These are phyloP conservation scores for Chlorella sp. DNA, from an alignment of 139 green algal species.

Conservation along the genomic window DNA sequence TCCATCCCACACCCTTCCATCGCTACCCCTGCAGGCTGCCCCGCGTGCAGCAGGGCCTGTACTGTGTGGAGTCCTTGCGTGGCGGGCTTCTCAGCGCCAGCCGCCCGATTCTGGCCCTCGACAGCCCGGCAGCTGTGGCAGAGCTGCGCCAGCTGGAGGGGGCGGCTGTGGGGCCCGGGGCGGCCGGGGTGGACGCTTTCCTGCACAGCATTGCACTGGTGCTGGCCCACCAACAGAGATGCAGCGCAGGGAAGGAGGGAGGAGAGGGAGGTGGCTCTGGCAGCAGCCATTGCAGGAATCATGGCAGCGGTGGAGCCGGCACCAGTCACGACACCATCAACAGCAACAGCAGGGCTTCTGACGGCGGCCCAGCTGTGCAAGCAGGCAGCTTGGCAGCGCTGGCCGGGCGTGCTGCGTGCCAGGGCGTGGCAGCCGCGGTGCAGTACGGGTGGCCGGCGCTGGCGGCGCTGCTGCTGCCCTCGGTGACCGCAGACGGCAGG, in stretches of 20 bases:
- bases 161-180: background rate
- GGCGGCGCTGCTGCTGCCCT: slow-evolving; percentile 18
- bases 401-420: background rate
- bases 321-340: background rate
- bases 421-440: background rate
- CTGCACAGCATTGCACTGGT: slow-evolving; percentile 24
- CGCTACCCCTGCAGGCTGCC: slow-evolving; percentile 3
- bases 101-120: slow-evolving; percentile 12
- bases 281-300: background rate
- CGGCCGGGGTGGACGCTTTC: background rate
- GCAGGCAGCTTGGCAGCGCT: background rate
- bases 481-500: background rate
- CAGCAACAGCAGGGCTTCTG: background rate
- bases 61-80: slow-evolving; percentile 3
- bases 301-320: no score
- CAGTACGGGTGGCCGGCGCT: background rate
- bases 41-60: background rate
- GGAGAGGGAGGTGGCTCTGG: background rate
- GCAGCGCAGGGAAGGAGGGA: no score
- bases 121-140: background rate
- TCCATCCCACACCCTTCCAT: background rate
- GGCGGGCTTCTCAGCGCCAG: slow-evolving; percentile 26
- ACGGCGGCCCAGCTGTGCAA: background rate
- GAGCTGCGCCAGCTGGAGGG: slow-evolving; percentile 27
- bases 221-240: background rate